Evolutionary conservation across 1,139 yeast species (phyloP), one percentile per base, ranked within the genome.

Genomic region (Candida pseudocylindracea): DNA sequence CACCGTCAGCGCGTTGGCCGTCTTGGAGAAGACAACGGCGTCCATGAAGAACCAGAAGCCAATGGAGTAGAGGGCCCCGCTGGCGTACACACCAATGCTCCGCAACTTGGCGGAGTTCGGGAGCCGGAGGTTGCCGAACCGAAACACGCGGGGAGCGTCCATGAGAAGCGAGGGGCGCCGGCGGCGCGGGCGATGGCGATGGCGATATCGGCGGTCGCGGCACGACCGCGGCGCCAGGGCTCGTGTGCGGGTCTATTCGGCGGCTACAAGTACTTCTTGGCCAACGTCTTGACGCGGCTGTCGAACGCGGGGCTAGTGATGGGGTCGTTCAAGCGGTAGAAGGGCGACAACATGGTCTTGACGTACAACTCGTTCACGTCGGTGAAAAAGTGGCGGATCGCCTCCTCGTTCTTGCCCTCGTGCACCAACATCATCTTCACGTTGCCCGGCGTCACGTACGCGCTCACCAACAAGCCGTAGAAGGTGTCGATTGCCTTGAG

Each of bases 31-130:
- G 30, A 88, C 64, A 4, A 93, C 83, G 1, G 93, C 79, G 52
- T 88, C 98, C 28, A 88, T 54, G 53, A 88, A 70, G 28, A 75
- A 57, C 91, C 94, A 88, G 48, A 85, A 73, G 9, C 94, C 98
- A 36, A 79, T 55, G 31, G 95, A 79, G 44, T 78, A 88, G 38
- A 74, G 57, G 1, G 73, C 80, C 2, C 92, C 93, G 3, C 83
- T 57, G 20, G 70, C 44, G 45, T 75, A 78, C 25, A 78, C 85
- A 8, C 93, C 92, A 29, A 67, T 53, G 2, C 85, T 65, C 42
- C 92, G 62, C 33, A 81, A 59, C 32, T 74, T 67, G 33, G 71
- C 72, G 7, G 88, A 72, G 41, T 72, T 72, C 37, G 79, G 83
- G 29, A 72, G 55, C 37, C 57, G 61, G 44, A 71, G 60, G 20